Evolutionary conservation across 805 yeast species (phyloP), one percentile per base, ranked within the genome.

Genomic region (Candida patagonica): DNA sequence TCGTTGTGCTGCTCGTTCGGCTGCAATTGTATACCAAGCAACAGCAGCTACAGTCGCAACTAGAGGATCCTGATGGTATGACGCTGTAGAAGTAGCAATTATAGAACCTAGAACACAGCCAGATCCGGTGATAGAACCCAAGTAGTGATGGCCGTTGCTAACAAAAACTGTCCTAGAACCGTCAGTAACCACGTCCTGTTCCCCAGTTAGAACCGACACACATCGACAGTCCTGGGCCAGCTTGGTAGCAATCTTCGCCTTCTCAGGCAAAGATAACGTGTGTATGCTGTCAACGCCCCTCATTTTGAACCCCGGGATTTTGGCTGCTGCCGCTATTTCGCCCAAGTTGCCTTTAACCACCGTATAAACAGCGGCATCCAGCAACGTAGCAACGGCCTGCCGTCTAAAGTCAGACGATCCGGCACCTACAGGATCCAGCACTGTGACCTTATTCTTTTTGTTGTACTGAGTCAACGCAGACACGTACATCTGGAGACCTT

Each of bases 391-490:
- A 38, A 77, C 71, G 13, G 76, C 63, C 2, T 59, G 51, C 29
- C 63, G 62, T 43, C 96, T 67, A 4, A 73, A 69, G 3, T 53
- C 42, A 0, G 95, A 70, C 0, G 96, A 95, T 21, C 95, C 95
- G 29, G 80, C 85, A 1, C 87, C 96, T n/a, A 87, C 95, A 0
- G 96, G 96, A 57, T 87, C 96, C 49, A 81, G 78, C 0, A 87
- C 74, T 24, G 87, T 70, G 3, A 84, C 88, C 33, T 69, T 66
- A 2, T 73, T 72, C 10, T 57, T 49, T 10, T 52, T 54, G 53
- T 80, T 80, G 55, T 87, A 85, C 0, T 70, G 72, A 7, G 55
- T 53, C 15, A 80, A 57, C 0, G 89, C 94, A 2, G 53, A 50
- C 17, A 64, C 48, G 45, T 73, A 72, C 41, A 68, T 61, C 0